Conservation (phyloP, 352 stramenopile species). For the Elongisporangium anandrum region DNA sequence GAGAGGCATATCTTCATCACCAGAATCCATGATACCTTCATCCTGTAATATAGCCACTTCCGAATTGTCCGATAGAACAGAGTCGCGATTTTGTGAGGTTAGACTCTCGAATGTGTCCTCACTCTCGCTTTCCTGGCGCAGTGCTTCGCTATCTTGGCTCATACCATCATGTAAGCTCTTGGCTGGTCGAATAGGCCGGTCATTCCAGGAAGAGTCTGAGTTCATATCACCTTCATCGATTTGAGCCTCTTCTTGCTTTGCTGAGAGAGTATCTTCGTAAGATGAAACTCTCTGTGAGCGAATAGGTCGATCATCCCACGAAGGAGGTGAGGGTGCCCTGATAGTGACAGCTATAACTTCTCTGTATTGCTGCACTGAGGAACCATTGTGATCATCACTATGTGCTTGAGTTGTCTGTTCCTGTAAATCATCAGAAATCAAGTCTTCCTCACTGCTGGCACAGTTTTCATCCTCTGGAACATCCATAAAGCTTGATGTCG, state of each 20-base stretch:
- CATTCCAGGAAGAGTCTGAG: constrained; percentile 5
- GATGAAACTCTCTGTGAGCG: neutral
- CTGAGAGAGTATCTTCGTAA: too few relatives aligned
- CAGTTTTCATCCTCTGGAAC: neutral
- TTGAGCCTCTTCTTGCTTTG: neutral
- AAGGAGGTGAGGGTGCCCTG: neutral
- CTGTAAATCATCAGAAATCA: neutral
- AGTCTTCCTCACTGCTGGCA: neutral
- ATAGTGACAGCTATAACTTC: neutral
- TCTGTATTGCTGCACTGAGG: constrained; percentile 2
- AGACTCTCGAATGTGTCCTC: neutral
- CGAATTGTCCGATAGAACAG: neutral
- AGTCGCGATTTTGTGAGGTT: neutral
- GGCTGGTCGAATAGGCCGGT: constrained; percentile 11
- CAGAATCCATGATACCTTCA: neutral
- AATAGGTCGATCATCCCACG: constrained; percentile 16
- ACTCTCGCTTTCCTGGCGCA: neutral
- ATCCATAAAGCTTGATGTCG: neutral
- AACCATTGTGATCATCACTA: neutral
- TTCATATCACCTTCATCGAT: neutral
- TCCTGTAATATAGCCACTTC: neutral
- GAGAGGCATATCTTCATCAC: neutral
- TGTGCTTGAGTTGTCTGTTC: neutral
- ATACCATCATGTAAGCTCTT: neutral
- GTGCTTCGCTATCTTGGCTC: neutral